Evolutionary conservation across 345 rosid species (phyloP), one percentile per base, ranked within the genome.

Genomic region (Melaleuca quinquenervia): DNA sequence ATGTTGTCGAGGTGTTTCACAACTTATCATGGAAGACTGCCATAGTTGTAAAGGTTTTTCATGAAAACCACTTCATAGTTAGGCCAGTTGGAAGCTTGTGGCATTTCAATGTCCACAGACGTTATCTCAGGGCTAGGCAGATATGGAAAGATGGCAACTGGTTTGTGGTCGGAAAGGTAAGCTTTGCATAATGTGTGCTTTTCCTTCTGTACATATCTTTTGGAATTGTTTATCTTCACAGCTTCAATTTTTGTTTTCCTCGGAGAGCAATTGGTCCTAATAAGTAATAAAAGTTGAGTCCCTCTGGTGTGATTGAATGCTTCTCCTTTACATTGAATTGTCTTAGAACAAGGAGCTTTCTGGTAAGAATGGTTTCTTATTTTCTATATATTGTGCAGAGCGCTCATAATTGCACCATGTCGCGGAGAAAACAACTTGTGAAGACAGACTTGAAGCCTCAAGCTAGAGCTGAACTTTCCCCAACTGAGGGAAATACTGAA

Each of bases 131-230:
- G 91, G 91, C 84, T 53, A 87, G 97, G 20, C 94, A 93, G 51
- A 87, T 89, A 64, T 95, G 97, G 97, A 87, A 87, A 88, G 91
- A 91, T 89, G 92, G 86, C 36, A 88, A 58, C 84, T 95, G 97
- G 97, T 82, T 87, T 58, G 78, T 91, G 32, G 85, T 91, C 51
- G 91, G 93, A 14, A 85, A 89, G 92, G 92, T 91, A 86, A 80
- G 64, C 11, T 82, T 49, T 20, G 24, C 36, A n/a, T 27, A 36
- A 11, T 13, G 21, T 75, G 16, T 82, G 26, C 22, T n/a, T 58
- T 48, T 82, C 36, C 56, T 53, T 74, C 29, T 9, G 44, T 29
- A 44, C 41, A 58, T 82, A 36, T 50, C 11, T 60, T 60, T 52
- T 24, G 48, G 48, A 64, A 70, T 36, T 36, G 80, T 18, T 70